A percentile compares a stretch with the other conserved stretches of the same genome.
These are phyloP conservation scores for Coemansia umbellata DNA, from an alignment of 192 early-diverging fungal genomes.

Conservation along the genomic window DNA sequence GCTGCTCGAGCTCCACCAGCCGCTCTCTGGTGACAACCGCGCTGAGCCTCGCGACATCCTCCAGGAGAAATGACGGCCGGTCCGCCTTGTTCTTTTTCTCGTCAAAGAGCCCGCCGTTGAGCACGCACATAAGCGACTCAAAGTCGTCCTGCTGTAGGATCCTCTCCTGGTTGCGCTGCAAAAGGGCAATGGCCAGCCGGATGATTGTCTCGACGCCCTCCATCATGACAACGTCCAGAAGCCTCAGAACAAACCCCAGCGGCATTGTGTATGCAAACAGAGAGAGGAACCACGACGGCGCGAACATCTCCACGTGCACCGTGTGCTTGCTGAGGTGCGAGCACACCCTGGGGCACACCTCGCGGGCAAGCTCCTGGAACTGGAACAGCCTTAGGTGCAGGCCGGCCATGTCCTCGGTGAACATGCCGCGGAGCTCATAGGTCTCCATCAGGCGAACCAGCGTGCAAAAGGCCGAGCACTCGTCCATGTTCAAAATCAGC, in stretches of 20 bases:
- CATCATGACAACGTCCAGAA: constrained; percentile 87
- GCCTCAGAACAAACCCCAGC: constrained; percentile 80
- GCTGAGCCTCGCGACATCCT: constrained; percentile 71
- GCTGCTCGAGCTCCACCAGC: constrained; percentile 62
- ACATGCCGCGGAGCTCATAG: constrained; percentile 89
- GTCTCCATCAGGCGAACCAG: constrained; percentile 94
- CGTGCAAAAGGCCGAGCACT: constrained; percentile 90
- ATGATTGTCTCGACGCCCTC: constrained; percentile 91
- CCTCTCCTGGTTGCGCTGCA: constrained; percentile 72
- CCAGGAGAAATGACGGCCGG: constrained; percentile 57
- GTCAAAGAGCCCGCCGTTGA: constrained; percentile 81
- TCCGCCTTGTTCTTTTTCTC: constrained; percentile 56
- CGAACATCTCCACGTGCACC: constrained; percentile 84
- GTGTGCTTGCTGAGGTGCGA: constrained; percentile 73
- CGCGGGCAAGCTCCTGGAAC: constrained; percentile 72
- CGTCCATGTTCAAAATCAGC: constrained; percentile 91
- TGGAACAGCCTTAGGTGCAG: constrained; percentile 87
- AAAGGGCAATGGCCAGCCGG: constrained; percentile 80
- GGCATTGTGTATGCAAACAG: constrained; percentile 97
- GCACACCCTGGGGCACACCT: constrained; percentile 69
- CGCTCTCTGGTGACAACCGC: constrained; percentile 63
- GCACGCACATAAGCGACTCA: constrained; percentile 76
- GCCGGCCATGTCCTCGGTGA: constrained; percentile 90
- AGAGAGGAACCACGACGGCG: constrained; percentile 96
- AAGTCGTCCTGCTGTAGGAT: constrained; percentile 73